Base-by-base conservation (phyloP, 257 asterid genomes). In the Scutellaria baicalensis region DNA sequence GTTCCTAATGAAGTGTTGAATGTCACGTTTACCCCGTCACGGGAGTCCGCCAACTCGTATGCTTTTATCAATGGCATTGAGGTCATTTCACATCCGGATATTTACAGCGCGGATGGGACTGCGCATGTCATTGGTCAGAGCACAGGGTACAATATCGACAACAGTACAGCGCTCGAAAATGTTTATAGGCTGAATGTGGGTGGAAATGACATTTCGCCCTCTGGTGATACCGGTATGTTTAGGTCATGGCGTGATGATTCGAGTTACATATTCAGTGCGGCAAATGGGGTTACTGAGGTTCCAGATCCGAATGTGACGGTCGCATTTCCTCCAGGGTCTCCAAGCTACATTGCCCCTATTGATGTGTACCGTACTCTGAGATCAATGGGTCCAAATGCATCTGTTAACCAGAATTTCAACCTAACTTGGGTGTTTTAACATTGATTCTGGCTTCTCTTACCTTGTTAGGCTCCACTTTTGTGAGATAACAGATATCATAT, bases 151-250 rank as follows among this genome's bases (percentile, higher is more conserved):
- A 52, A 0, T 18, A 82, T 92, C 5, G 88, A 77, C 79, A 84
- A 80, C 72, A 38, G 62, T 20, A 92, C 97, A 8, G 89, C 95
- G 0, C 84, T 90, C 4, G 98, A 92, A 88, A 86, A 73, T 71
- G 75, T 88, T 6, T 90, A 86, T 64, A 83, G 98, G 56, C 80
- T 92, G 65, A 92, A 92, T 72, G 98, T 92, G 92, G 98, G 98
- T 6, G 98, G 98, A 56, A 86, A 88, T n/a, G 97, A 73, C 59
- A 90, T 92, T 77, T 85, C 96, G 1, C 89, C 96, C 13, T 75
- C 96, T 10, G 56, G 54, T 0, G 98, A 84, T 66, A 78, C 83
- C 0, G 88, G 90, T 36, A 70, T 82, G 16, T 83, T 80, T 51
- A 64, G 88, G 60, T 60, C 78, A 11, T 85, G 90, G 90, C 73